A percentile compares a stretch with the other conserved stretches of the same genome.
Conservation (phyloP, 2,329 filamentous ascomycete genomes). For the Aspergillus quadricinctus region DNA sequence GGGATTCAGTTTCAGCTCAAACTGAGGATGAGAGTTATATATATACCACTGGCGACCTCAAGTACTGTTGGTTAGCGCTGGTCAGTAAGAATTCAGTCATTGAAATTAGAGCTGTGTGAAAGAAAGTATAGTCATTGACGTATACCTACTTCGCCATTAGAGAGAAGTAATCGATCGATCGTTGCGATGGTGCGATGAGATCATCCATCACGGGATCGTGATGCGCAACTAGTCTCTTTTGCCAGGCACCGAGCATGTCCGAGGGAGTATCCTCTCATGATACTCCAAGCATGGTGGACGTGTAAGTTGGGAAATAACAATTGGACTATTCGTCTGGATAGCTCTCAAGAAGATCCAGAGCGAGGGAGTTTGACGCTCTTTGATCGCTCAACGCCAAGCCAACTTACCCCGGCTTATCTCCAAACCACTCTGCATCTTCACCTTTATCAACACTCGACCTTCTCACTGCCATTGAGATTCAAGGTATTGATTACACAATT, state of each 20-base stretch:
- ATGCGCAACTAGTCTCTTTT: neutral
- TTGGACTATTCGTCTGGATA: neutral
- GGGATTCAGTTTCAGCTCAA: neutral
- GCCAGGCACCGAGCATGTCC: neutral
- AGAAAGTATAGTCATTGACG: neutral
- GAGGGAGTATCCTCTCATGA: neutral
- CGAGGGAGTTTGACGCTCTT: neutral
- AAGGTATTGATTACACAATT: neutral
- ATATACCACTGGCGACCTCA: neutral
- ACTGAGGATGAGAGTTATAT: neutral
- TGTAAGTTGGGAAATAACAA: neutral
- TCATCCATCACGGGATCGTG: neutral
- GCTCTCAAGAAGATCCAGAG: neutral
- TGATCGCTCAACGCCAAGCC: neutral
- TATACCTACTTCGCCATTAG: neutral
- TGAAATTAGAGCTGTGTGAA: neutral
- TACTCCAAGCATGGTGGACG: neutral
- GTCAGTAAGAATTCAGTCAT: neutral
- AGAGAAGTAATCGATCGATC: no score
- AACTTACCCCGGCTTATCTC: neutral
- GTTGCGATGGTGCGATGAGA: neutral
- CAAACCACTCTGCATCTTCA: neutral
- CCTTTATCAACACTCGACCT: neutral
- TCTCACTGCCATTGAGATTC: neutral
- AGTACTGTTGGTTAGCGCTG: neutral